Conservation (phyloP, 768 basidiomycete genomes). For the Tricholoma furcatifolium region DNA sequence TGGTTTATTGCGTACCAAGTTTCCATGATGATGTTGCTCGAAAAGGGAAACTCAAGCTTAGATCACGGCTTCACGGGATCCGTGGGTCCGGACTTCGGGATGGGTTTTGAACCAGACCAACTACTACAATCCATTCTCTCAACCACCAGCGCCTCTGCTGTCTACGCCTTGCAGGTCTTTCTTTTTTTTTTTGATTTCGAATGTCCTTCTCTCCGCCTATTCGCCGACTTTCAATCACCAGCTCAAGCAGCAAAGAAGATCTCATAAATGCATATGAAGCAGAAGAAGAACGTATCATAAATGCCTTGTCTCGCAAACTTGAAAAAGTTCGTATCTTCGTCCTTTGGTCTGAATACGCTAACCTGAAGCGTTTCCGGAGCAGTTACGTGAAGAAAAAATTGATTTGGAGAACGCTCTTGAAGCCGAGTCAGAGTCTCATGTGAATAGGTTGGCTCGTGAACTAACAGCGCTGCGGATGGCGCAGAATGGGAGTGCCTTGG, state of each 20-base stretch:
- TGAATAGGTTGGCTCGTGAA: constrained; percentile 73
- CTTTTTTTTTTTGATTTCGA: background rate
- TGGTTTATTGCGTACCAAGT: no score
- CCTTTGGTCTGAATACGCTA: background rate
- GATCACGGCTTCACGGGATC: background rate
- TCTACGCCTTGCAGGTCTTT: background rate
- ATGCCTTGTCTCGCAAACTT: constrained; percentile 77
- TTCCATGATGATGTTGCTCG: no score
- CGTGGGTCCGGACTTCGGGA: constrained; percentile 10
- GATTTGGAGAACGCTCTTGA: constrained; percentile 79
- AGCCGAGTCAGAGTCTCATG: constrained; percentile 84
- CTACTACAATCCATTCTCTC: constrained; percentile 12
- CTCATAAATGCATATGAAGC: constrained; percentile 89
- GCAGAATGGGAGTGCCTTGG: constrained; percentile 39
- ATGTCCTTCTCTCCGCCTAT: constrained; percentile 58
- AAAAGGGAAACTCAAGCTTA: background rate
- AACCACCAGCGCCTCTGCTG: background rate
- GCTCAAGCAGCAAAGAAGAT: constrained; percentile 60
- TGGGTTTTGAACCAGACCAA: constrained; percentile 11
- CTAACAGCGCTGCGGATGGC: constrained; percentile 60
- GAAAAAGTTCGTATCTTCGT: constrained; percentile 58
- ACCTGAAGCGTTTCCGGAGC: background rate
- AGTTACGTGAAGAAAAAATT: constrained; percentile 87
- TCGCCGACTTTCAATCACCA: constrained; percentile 54
- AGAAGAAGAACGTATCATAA: constrained; percentile 87